Percentiles rank a stretch among this genome's conserved stretches.
Evolutionary conservation across 1,284 basidiomycete species (phyloP).

Genomic region (Heterobasidion irregulare): DNA sequence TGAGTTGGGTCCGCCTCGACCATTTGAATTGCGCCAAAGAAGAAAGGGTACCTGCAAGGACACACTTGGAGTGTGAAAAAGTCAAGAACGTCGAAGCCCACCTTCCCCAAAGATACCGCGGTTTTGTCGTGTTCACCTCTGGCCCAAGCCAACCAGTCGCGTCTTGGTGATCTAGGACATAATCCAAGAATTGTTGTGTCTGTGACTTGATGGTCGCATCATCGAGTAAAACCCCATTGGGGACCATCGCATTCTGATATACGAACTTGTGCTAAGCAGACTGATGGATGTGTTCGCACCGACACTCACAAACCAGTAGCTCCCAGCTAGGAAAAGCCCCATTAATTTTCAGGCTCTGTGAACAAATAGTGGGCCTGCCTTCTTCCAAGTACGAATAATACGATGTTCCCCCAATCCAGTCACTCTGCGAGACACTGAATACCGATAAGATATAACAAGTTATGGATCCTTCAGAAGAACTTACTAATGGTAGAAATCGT

Average conservation of each 20-base stretch:
- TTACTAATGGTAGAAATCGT: slow-evolving; percentile 49
- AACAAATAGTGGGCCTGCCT: slow-evolving; percentile 24
- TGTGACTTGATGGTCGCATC: slow-evolving; percentile 36
- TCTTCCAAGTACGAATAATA: slow-evolving; percentile 48
- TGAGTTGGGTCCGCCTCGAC: slow-evolving; percentile 37
- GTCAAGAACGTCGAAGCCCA: slow-evolving; percentile 13
- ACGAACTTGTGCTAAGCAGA: neutral
- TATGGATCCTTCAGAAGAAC: slow-evolving; percentile 5
- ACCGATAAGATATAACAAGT: neutral
- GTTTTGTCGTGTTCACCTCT: slow-evolving; percentile 44
- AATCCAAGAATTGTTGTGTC: slow-evolving; percentile 41
- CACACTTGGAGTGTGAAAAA: neutral
- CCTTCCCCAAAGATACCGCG: slow-evolving; percentile 48
- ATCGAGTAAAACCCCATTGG: slow-evolving; percentile 38
- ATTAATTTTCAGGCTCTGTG: neutral
- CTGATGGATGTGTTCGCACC: neutral
- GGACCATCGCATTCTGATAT: slow-evolving; percentile 43
- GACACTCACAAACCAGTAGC: slow-evolving; percentile 49
- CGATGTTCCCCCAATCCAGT: slow-evolving; percentile 44
- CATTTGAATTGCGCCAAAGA: slow-evolving; percentile 49
- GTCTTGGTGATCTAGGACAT: slow-evolving; percentile 46
- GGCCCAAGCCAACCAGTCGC: slow-evolving; percentile 50
- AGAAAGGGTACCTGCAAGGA: slow-evolving; percentile 39
- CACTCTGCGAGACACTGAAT: slow-evolving; percentile 37
- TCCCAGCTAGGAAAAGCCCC: slow-evolving; percentile 30